Evolutionary conservation across 768 basidiomycete genomes (phyloP).

Genomic region (Termitomyces sp.): DNA sequence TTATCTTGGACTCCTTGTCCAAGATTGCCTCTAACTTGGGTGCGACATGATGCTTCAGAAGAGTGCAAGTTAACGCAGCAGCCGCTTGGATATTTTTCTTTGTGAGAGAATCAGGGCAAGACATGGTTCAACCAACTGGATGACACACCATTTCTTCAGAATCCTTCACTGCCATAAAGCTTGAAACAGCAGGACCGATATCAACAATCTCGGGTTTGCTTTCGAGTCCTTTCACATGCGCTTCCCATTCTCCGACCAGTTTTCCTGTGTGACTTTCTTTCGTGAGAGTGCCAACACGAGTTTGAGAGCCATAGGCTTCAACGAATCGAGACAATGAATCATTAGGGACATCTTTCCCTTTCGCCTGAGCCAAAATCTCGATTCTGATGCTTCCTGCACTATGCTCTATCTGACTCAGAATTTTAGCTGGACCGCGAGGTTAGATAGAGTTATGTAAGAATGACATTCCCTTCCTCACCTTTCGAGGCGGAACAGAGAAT

Average conservation of each 20-base stretch:
- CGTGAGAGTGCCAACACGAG: slow-evolving; percentile 66
- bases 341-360: slow-evolving; percentile 72
- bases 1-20: slow-evolving; percentile 86
- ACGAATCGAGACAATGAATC: slow-evolving; percentile 73
- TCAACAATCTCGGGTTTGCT: slow-evolving; percentile 76
- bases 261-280: slow-evolving; percentile 90
- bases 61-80: slow-evolving; percentile 75
- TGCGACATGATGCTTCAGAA: slow-evolving; percentile 83
- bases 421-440: slow-evolving; percentile 58
- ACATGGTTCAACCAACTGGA: not conserved
- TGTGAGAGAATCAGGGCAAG: not conserved
- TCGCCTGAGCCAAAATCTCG: slow-evolving; percentile 75
- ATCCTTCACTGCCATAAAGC: slow-evolving; percentile 85
- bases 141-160: slow-evolving; percentile 83
- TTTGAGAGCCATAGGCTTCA: slow-evolving; percentile 53
- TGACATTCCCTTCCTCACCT: slow-evolving; percentile 42
- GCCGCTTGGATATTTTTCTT: slow-evolving; percentile 81
- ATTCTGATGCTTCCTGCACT: slow-evolving; percentile 55
- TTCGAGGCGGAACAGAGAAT: slow-evolving; percentile 88
- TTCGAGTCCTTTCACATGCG: slow-evolving; percentile 47
- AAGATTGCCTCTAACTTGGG: slow-evolving; percentile 87
- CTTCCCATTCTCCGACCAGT: slow-evolving; percentile 83
- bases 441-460: not conserved
- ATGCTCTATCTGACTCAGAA: slow-evolving; percentile 73
- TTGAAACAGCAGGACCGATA: slow-evolving; percentile 69